Conservation (phyloP, 2,329 filamentous ascomycete genomes). For the Tympanopsis confertula region DNA sequence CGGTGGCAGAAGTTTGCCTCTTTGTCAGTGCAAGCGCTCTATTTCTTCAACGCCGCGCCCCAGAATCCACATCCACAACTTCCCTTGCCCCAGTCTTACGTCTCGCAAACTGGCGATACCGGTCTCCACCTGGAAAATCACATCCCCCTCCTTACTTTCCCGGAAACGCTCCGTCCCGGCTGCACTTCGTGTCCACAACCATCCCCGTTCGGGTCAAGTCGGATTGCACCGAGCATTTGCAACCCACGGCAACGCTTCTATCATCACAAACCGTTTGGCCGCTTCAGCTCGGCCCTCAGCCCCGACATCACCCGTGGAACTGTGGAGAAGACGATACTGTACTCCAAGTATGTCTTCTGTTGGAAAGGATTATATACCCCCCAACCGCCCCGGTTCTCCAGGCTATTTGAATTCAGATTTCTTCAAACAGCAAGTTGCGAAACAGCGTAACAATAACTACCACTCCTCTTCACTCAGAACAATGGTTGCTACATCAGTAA, state of each 20-base stretch:
- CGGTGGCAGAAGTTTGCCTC: not conserved
- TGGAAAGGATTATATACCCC: conserved; percentile 28
- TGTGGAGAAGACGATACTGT: conserved; percentile 21
- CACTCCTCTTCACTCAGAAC: conserved; percentile 41
- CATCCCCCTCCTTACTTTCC: not conserved
- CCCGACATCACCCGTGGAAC: conserved; percentile 25
- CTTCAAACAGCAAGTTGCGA: conserved; percentile 41
- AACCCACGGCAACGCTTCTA: not conserved
- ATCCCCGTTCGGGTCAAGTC: not conserved
- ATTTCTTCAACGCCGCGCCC: no score
- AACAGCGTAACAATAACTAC: conserved; percentile 45
- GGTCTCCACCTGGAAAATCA: not conserved
- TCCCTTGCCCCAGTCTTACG: not conserved
- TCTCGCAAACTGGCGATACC: not conserved
- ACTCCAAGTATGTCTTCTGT: conserved; percentile 13
- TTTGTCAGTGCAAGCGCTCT: not conserved
- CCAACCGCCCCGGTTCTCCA: conserved; percentile 23
- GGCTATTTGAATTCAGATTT: conserved; percentile 40
- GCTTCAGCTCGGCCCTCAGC: conserved; percentile 9
- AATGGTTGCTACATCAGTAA: conserved; percentile 37
- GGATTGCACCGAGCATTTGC: not conserved
- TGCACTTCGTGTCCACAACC: not conserved
- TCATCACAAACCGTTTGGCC: no score
- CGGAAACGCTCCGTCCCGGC: no score
- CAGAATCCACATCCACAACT: not conserved